These are phyloP conservation scores for Scheffersomyces insectosa DNA, from an alignment of 1,139 yeast species.

Conservation along the genomic window DNA sequence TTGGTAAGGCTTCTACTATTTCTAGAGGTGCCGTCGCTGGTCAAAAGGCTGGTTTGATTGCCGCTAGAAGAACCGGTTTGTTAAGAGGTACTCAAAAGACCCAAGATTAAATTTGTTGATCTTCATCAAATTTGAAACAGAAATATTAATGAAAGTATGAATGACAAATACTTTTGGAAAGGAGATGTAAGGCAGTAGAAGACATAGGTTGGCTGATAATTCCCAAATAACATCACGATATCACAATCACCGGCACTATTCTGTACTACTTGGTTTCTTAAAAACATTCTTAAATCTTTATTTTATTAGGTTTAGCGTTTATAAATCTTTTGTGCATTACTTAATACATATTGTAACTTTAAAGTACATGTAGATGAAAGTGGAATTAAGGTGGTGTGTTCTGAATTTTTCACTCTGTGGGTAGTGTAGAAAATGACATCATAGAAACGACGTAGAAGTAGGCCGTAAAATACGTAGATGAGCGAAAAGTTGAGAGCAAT, in stretches of 20 bases:
- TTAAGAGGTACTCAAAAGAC: constrained; percentile 99
- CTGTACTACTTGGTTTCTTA: not conserved
- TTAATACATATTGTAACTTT: constrained; percentile 6
- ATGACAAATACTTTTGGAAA: too few relatives aligned
- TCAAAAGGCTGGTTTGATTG: constrained; percentile 99
- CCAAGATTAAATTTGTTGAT: constrained; percentile 51
- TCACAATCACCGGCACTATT: too few relatives aligned
- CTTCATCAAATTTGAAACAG: too few relatives aligned
- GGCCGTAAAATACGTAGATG: too few relatives aligned
- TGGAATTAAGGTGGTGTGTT: too few relatives aligned
- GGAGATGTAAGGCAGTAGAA: too few relatives aligned
- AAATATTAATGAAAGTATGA: too few relatives aligned
- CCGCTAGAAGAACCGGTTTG: constrained; percentile 99
- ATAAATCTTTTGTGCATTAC: constrained; percentile 9
- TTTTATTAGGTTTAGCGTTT: constrained; percentile 1
- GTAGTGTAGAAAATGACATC: not conserved
- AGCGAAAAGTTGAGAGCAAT: too few relatives aligned
- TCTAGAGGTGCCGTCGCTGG: constrained; percentile 99
- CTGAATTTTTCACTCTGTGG: too few relatives aligned
- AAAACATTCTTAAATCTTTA: not conserved
- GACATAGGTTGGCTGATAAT: too few relatives aligned
- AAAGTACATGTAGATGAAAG: not conserved
- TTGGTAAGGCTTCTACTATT: constrained; percentile 99
- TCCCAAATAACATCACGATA: too few relatives aligned
- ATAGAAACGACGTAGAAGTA: too few relatives aligned